Conservation (phyloP, 2,329 filamentous ascomycete species). For the Clarireedia homoeocarpa region DNA sequence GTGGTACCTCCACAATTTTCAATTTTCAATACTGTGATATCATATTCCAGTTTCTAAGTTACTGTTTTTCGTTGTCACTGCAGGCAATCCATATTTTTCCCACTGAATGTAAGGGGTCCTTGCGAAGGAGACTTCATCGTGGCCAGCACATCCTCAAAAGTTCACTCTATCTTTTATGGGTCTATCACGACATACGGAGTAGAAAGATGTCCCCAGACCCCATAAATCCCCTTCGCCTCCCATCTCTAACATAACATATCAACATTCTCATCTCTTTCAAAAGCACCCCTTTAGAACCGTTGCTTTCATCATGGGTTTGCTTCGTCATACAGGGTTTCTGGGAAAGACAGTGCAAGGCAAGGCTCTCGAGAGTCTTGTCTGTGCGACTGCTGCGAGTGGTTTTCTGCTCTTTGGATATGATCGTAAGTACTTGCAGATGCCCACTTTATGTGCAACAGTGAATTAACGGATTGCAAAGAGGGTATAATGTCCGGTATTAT, state of each 20-base stretch:
- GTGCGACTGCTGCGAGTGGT: constrained; percentile 7
- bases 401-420: constrained; percentile 13
- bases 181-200: neutral
- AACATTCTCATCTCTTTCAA: neutral
- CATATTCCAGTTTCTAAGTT: neutral
- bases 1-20: constrained; percentile 1
- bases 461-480: neutral
- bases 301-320: constrained; percentile 3
- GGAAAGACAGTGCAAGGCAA: constrained; percentile 3
- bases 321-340: constrained; percentile 9
- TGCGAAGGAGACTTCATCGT: constrained; percentile 1
- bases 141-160: neutral
- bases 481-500: constrained; percentile 30
- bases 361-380: constrained; percentile 9
- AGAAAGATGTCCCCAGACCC: constrained; percentile 1
- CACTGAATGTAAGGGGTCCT: neutral
- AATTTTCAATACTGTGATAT: constrained; percentile 4
- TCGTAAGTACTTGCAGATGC: neutral
- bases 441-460: neutral
- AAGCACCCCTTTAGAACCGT: neutral
- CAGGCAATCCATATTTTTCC: constrained; percentile 1
- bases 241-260: neutral
- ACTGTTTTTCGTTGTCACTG: neutral
- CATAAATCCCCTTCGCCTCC: constrained; percentile 3
- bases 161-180: constrained; percentile 1